These are phyloP conservation scores for Eimeria nieschulzi DNA, from an alignment of 169 alveolate species.

Conservation along the genomic window DNA sequence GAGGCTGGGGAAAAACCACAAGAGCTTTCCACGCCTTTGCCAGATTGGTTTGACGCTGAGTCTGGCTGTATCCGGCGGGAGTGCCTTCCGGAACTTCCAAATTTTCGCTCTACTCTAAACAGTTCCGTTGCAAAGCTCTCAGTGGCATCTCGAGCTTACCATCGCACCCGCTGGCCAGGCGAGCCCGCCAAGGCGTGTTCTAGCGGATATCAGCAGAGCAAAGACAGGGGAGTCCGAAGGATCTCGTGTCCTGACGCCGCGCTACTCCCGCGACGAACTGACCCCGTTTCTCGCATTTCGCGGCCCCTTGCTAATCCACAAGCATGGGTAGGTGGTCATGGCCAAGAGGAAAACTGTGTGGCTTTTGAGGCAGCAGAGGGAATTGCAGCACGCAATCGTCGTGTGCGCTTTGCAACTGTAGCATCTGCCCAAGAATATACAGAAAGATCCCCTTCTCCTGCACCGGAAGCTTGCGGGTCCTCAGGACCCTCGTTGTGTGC, in stretches of 20 bases:
- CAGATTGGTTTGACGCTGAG: slow-evolving; percentile 33
- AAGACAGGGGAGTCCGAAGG: background rate
- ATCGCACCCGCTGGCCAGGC: slow-evolving; percentile 44
- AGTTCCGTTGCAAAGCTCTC: slow-evolving; percentile 28
- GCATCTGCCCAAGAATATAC: slow-evolving; percentile 29
- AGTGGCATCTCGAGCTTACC: slow-evolving; percentile 27
- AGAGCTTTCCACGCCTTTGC: background rate
- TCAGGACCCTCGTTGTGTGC: background rate
- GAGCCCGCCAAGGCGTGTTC: slow-evolving; percentile 24
- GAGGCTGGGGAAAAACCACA: background rate
- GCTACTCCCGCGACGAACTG: slow-evolving; percentile 14
- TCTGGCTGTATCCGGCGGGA: slow-evolving; percentile 31
- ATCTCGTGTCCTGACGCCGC: background rate
- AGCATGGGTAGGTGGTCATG: background rate
- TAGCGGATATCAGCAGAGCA: background rate
- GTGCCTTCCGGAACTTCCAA: slow-evolving; percentile 23
- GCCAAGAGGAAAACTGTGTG: background rate
- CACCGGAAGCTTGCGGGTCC: background rate
- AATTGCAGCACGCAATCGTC: slow-evolving; percentile 25
- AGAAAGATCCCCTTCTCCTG: slow-evolving; percentile 13
- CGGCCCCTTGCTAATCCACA: background rate
- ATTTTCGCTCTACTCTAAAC: slow-evolving; percentile 31
- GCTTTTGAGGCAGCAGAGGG: background rate
- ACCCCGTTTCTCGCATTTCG: background rate
- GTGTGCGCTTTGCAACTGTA: slow-evolving; percentile 50